Percentiles rank a stretch among this genome's conserved stretches.
Evolutionary conservation across 1,139 yeast genomes (phyloP).

Genomic region (Torulaspora pretoriensis): DNA sequence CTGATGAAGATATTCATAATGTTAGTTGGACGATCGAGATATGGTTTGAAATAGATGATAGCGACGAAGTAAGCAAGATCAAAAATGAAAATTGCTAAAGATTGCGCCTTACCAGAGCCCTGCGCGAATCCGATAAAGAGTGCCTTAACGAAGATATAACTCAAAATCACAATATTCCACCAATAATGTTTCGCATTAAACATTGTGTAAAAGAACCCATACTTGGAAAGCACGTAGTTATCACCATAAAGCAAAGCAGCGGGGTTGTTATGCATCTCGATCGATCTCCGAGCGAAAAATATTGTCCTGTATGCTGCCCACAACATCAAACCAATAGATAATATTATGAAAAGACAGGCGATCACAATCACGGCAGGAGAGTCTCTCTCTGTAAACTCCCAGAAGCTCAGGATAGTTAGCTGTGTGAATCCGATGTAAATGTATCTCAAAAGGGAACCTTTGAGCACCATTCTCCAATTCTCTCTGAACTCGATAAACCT

Average conservation of each 20-base stretch:
- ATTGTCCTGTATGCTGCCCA: slow-evolving; percentile 60
- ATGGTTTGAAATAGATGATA: slow-evolving; percentile 58
- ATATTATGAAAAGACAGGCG: slow-evolving; percentile 57
- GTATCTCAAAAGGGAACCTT: slow-evolving; percentile 66
- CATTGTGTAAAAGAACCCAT: slow-evolving; percentile 81
- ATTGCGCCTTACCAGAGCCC: slow-evolving; percentile 64
- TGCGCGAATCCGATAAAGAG: slow-evolving; percentile 67
- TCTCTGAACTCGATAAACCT: slow-evolving; percentile 48
- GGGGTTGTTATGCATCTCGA: slow-evolving; percentile 56
- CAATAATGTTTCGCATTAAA: slow-evolving; percentile 68
- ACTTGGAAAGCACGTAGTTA: slow-evolving; percentile 56
- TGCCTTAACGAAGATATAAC: slow-evolving; percentile 54
- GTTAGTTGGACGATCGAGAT: slow-evolving; percentile 69
- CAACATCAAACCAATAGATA: slow-evolving; percentile 51
- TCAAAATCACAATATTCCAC: slow-evolving; percentile 61
- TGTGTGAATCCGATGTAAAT: slow-evolving; percentile 75
- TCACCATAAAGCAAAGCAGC: slow-evolving; percentile 78
- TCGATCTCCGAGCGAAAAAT: slow-evolving; percentile 53
- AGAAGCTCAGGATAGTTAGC: slow-evolving; percentile 59
- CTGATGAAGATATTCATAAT: slow-evolving; percentile 60
- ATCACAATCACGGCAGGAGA: slow-evolving; percentile 73
- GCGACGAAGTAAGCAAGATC: slow-evolving; percentile 60
- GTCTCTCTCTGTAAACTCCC: slow-evolving; percentile 69
- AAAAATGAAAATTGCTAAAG: slow-evolving; percentile 57
- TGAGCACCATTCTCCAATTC: slow-evolving; percentile 53